Evolutionary conservation across 208 protist genomes (phyloP).

Genomic region (Trypanosoma congolense): DNA sequence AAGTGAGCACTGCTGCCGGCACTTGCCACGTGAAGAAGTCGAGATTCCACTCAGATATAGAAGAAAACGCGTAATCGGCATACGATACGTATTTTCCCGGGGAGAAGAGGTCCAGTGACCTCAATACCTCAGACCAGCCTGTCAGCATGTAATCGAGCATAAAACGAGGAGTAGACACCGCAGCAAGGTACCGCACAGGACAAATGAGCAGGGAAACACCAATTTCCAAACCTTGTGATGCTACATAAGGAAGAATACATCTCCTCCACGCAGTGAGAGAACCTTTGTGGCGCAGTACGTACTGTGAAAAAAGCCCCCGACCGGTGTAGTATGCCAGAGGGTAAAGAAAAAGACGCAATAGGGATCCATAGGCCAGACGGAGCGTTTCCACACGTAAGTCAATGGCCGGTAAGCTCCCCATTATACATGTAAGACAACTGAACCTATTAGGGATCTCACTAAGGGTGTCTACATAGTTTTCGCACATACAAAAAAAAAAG

Average conservation of each 20-base stretch:
- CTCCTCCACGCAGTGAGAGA: constrained; percentile 19
- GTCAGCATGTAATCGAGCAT: constrained; percentile 79
- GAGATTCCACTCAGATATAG: constrained; percentile 64
- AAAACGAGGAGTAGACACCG: constrained; percentile 69
- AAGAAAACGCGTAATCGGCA: constrained; percentile 64
- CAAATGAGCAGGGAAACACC: constrained; percentile 54
- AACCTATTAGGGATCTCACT: no score
- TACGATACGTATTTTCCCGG: constrained; percentile 58
- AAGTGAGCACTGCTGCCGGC: constrained; percentile 54
- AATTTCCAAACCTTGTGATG: constrained; percentile 48
- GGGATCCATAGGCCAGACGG: constrained; percentile 52
- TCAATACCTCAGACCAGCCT: constrained; percentile 54
- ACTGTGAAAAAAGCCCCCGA: constrained; percentile 34
- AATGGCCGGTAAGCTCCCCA: constrained; percentile 44
- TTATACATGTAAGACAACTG: constrained; percentile 14
- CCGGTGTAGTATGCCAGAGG: constrained; percentile 56
- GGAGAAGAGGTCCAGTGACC: constrained; percentile 54
- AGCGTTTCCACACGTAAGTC: constrained; percentile 44
- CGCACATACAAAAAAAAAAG: no score
- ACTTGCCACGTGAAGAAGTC: constrained; percentile 83
- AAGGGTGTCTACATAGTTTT: no score
- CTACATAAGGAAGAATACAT: constrained; percentile 45
- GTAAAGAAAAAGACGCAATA: constrained; percentile 62
- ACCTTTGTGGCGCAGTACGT: constrained; percentile 36
- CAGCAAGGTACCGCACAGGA: constrained; percentile 68